Conservation (phyloP, 306 rosid genomes). For the Citrullus amarus region DNA sequence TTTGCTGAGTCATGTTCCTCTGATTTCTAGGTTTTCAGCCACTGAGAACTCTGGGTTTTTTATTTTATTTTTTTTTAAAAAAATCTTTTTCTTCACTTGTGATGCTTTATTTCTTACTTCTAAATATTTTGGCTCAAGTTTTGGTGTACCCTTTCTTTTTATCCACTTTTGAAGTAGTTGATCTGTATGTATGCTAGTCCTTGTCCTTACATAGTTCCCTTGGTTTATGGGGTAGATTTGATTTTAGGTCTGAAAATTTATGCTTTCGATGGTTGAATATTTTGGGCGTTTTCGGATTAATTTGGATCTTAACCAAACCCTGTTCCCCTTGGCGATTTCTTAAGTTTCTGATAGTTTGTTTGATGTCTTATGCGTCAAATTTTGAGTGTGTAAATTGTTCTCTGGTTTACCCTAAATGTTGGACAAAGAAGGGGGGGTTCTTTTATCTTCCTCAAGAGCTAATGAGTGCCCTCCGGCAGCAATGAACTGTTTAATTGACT, state of each 20-base stretch:
- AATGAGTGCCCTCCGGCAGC: not conserved
- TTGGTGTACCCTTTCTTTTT: too few relatives aligned
- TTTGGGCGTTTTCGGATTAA: not conserved
- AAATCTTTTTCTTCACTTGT: not conserved
- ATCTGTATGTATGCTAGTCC: constrained; percentile 1
- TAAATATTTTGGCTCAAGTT: not conserved
- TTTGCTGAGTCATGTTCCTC: constrained; percentile 9
- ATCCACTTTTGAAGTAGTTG: not conserved
- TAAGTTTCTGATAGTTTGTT: not conserved
- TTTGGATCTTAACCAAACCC: constrained; percentile 1
- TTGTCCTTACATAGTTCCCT: not conserved
- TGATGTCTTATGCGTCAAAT: not conserved
- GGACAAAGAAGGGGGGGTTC: not conserved
- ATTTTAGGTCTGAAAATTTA: constrained; percentile 1
- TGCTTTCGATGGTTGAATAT: not conserved
- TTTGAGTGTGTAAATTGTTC: not conserved
- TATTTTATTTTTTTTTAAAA: too few relatives aligned
- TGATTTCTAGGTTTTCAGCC: not conserved
- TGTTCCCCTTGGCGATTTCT: not conserved
- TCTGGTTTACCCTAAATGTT: not conserved
- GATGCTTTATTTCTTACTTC: not conserved
- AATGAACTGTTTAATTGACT: not conserved
- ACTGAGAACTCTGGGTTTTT: not conserved
- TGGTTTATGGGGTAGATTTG: not conserved
- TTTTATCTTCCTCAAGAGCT: not conserved